Evolutionary conservation across 495 filamentous ascomycete species (phyloP).

Genomic region (Podospora pseudocomata): DNA sequence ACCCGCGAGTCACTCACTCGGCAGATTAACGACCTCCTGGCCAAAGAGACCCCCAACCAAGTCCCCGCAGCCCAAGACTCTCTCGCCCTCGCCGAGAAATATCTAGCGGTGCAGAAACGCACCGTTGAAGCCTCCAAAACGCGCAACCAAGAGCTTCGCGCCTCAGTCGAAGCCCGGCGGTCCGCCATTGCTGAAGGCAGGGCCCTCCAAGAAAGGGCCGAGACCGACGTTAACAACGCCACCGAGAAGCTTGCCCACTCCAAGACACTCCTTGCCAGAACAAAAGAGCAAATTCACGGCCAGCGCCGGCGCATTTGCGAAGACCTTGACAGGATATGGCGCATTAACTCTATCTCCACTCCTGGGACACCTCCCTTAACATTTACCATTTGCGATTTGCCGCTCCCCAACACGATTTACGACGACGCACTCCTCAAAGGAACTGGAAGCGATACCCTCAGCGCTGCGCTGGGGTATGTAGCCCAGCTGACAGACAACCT

Average conservation of each 20-base stretch:
- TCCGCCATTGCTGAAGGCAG: conserved; percentile 63
- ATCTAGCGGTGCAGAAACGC: conserved; percentile 60
- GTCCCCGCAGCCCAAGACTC: conserved; percentile 64
- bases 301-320: conserved; percentile 85
- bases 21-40: conserved; percentile 73
- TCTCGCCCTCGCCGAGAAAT: conserved; percentile 53
- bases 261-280: conserved; percentile 50
- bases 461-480: conserved; percentile 79
- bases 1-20: conserved; percentile 69
- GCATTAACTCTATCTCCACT: conserved; percentile 60
- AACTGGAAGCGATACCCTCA: conserved; percentile 61
- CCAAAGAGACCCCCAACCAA: conserved; percentile 44
- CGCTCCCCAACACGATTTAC: conserved; percentile 74
- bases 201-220: conserved; percentile 53
- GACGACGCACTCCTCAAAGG: conserved; percentile 46
- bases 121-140: conserved; percentile 57
- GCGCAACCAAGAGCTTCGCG: conserved; percentile 58
- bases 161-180: conserved; percentile 61
- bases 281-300: conserved; percentile 61
- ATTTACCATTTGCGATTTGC: conserved; percentile 71
- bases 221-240: conserved; percentile 52
- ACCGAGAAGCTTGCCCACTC: conserved; percentile 57
- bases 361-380: conserved; percentile 51
- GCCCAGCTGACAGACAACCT: conserved; percentile 72
- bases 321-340: conserved; percentile 72